Base-by-base conservation (phyloP, 2,329 filamentous ascomycete genomes). In the Colletotrichum sp. region DNA sequence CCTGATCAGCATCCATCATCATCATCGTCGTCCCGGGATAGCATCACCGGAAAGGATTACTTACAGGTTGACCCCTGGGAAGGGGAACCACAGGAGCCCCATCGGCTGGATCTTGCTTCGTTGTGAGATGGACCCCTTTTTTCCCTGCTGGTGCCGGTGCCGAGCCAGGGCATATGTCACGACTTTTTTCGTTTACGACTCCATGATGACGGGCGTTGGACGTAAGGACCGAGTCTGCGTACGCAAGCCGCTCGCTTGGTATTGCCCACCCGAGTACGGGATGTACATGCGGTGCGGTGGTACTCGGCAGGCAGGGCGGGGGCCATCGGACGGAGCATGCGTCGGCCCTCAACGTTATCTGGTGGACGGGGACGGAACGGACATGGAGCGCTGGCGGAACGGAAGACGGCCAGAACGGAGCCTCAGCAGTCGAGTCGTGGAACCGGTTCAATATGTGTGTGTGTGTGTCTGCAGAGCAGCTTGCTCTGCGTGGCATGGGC, bases 191-290 rank as follows among this genome's bases (percentile, higher is more conserved):
- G 26, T 30, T 60, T 32, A 15, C 15, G 18, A 34, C 69, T 63
- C 69, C 73, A 64, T 69, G 7, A 76, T 73, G 73, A 76, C 70
- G 73, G 73, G 49, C 30, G 44, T 65, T 26, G 44, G 44, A 52
- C 44, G 44, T 52, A 52, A 52, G 44, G 44, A 52, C n/a, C 10
- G 44, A 52, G 44, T 52, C 44, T 52, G 44, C 44, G 26, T 57
- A 69, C 62, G 64, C 59, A 73, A 73, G 59, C 24, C 16, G n/a
- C n/a, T 39, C n/a, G 18, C 55, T 39, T 39, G 62, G 32, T 15
- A n/a, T 64, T 32, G 62, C n/a, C 59, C 9, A 32, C 12, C 18
- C n/a, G 34, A 44, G 13, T 6, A 18, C n/a, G 66, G 26, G 26
- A 52, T 60, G 59, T 32, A 21, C 18, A 21, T 30, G 59, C 16